Base-by-base conservation (phyloP, 495 filamentous ascomycete genomes). In the Aspergillus nidulans region DNA sequence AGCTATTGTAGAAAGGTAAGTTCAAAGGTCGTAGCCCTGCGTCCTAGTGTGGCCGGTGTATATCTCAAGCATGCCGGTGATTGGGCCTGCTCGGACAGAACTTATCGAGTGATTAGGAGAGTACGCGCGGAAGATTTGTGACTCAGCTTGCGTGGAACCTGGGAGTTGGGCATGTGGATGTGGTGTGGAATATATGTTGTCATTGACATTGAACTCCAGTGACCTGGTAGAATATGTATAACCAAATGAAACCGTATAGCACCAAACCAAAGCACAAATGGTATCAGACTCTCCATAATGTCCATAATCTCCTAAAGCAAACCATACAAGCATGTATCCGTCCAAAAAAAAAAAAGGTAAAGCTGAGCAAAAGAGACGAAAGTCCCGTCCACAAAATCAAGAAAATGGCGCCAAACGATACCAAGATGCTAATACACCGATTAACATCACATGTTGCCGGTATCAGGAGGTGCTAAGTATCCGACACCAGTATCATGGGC, bases 271-370 rank as follows among this genome's bases (percentile, higher is more conserved):
- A 49, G 40, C 43, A 43, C 34, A 43, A 48, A 49, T 40, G 53
- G 53, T 56, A 56, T 49, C 53, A 56, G 45, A 52, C 49, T 52
- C 23, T 23, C 49, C 34, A 23, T 52, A 51, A 52, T 32, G 36
- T 23, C 49, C 34, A 23, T 52, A 51, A 52, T 32, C 25, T 32
- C 45, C 53, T 24, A 47, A 47, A 47, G 46, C 41, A 53, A 46
- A 41, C 20, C 51, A 45, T 47, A 49, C 41, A 45, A 34, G 28
- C 19, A 26, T 46, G 16, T 41, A 18, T 39, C 15, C 36, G 36
- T 39, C n/a, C 36, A 39, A 53, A 53, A 25, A 8, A 18, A 18
- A 42, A 15, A n/a, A 52, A 30, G 38, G 6, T 25, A 44, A 34
- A 25, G 46, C n/a, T 32, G 45, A 49, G 19, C 30, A 40, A 8